phyloP scores from a whole-genome alignment of 495 filamentous ascomycete genomes.

The Aspergillus egyptiacus region DNA sequence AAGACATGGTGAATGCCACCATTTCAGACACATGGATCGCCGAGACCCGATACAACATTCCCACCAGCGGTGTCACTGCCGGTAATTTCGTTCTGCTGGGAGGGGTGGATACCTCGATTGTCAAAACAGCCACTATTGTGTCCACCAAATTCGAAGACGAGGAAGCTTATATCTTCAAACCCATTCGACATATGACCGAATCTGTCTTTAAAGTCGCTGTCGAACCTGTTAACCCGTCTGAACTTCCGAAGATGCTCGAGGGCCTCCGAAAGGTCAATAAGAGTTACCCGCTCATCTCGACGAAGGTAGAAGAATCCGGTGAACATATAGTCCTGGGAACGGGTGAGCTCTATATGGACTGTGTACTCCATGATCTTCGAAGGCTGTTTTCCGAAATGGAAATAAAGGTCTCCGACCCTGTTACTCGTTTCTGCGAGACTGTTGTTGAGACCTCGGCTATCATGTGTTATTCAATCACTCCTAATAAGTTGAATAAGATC shows the following conservation, averaged over 20 bases:
- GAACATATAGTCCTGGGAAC: slow-evolving; percentile 94
- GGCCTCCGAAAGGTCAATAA: slow-evolving; percentile 96
- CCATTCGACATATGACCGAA: slow-evolving; percentile 90
- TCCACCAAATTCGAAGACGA: slow-evolving; percentile 75
- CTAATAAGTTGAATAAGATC: slow-evolving; percentile 98
- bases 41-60: slow-evolving; percentile 89
- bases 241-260: slow-evolving; percentile 98
- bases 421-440: slow-evolving; percentile 95
- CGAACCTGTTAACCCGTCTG: slow-evolving; percentile 95
- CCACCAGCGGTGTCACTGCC: slow-evolving; percentile 85
- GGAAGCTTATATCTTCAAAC: slow-evolving; percentile 90
- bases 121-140: slow-evolving; percentile 96
- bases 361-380: slow-evolving; percentile 91
- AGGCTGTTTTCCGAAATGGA: slow-evolving; percentile 98
- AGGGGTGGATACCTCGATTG: slow-evolving; percentile 95
- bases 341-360: slow-evolving; percentile 98
- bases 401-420: slow-evolving; percentile 94
- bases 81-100: slow-evolving; percentile 91
- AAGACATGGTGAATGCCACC: slow-evolving; percentile 91
- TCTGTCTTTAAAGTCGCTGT: slow-evolving; percentile 97
- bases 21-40: slow-evolving; percentile 86
- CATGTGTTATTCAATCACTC: slow-evolving; percentile 95
- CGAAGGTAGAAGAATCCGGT: slow-evolving; percentile 97
- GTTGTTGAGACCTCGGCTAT: slow-evolving; percentile 96
- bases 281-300: slow-evolving; percentile 88